Evolutionary conservation across 2,329 filamentous ascomycete genomes (phyloP).

Genomic region (Salinomyces thailandicus): DNA sequence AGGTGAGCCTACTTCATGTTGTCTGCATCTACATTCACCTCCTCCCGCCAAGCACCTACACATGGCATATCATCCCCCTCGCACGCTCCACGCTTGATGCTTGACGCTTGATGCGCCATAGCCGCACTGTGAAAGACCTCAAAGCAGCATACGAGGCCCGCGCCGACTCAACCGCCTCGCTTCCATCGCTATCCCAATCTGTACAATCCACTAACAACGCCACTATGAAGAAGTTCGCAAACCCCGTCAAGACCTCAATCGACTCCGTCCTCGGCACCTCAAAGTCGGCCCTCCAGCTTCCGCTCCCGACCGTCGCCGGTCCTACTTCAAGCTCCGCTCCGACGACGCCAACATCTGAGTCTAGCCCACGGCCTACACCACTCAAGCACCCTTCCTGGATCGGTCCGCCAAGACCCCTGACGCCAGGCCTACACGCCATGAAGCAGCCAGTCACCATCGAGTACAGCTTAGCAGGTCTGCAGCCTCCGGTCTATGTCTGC

Average conservation of each 20-base stretch:
- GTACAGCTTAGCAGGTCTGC: constrained; percentile 49
- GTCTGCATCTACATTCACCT: no score
- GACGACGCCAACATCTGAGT: not conserved
- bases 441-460: constrained; percentile 44
- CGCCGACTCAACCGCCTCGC: not conserved
- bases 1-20: not conserved
- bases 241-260: constrained; percentile 5
- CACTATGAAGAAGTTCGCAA: constrained; percentile 3
- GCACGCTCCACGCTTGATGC: no score
- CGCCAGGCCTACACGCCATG: constrained; percentile 17
- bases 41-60: not conserved
- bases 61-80: not conserved
- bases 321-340: not conserved
- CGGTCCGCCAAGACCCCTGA: constrained; percentile 15
- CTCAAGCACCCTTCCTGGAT: constrained; percentile 19
- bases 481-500: constrained; percentile 60
- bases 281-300: not conserved
- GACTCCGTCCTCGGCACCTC: constrained; percentile 2
- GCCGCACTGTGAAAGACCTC: constrained; percentile 2
- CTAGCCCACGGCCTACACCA: not conserved
- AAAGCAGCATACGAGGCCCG: constrained; percentile 4
- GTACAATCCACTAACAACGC: not conserved
- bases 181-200: not conserved
- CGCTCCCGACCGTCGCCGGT: not conserved
- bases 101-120: not conserved